Evolutionary conservation across 2,329 filamentous ascomycete genomes (phyloP).

Genomic region (Incumbomyces delicatus): DNA sequence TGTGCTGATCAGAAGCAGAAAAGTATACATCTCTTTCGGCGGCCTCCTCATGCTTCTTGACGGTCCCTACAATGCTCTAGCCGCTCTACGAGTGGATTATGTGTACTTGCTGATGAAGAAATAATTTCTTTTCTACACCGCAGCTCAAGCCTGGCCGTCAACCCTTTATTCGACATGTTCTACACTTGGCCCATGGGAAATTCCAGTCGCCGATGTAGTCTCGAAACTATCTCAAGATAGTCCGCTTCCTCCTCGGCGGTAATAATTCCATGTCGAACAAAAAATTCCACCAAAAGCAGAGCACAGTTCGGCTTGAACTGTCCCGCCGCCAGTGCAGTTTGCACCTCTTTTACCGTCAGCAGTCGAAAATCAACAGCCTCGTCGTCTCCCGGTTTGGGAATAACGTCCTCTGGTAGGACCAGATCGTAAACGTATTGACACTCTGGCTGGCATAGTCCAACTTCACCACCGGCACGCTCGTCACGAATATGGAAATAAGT

Average conservation of each 20-base stretch:
- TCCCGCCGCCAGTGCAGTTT: conserved; percentile 56
- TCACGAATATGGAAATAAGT: conserved; percentile 80
- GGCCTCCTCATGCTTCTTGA: conserved; percentile 83
- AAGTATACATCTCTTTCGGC: conserved; percentile 89
- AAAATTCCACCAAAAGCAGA: conserved; percentile 76
- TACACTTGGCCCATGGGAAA: conserved; percentile 56
- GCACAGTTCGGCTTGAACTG: conserved; percentile 92
- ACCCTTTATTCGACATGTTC: background rate
- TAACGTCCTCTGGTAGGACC: conserved; percentile 57
- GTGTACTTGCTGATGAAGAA: conserved; percentile 93
- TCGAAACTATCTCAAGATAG: conserved; percentile 63
- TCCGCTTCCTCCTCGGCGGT: conserved; percentile 69
- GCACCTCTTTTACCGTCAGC: conserved; percentile 66
- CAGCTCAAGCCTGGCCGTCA: background rate
- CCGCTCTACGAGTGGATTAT: conserved; percentile 81
- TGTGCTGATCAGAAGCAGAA: conserved; percentile 47
- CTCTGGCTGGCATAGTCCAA: conserved; percentile 76
- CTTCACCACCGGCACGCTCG: conserved; percentile 66
- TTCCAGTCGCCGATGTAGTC: conserved; percentile 68
- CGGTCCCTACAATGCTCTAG: conserved; percentile 92
- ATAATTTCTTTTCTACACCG: conserved; percentile 32
- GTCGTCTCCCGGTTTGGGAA: conserved; percentile 69
- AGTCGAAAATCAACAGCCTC: conserved; percentile 83
- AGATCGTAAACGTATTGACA: conserved; percentile 87
- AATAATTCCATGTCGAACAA: conserved; percentile 73